A percentile compares a stretch with the other conserved stretches of the same genome.
Evolutionary conservation across 2,329 filamentous ascomycete genomes (phyloP).

Genomic region (Biscogniauxia sp.): DNA sequence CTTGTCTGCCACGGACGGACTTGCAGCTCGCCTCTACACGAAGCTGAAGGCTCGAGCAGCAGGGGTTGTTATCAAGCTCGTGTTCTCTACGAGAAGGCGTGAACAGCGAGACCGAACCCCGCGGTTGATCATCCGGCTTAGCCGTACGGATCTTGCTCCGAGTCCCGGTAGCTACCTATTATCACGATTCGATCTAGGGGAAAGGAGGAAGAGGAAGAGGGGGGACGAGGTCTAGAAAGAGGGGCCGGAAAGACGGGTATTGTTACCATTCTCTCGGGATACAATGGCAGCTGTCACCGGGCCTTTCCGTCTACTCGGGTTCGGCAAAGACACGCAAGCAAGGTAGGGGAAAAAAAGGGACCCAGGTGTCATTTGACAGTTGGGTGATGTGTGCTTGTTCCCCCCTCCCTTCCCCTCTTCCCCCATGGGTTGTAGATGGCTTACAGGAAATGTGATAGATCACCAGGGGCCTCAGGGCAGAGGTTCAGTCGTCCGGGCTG

Average conservation of each 20-base stretch:
- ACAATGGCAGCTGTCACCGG: constrained; percentile 13
- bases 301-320: constrained; percentile 11
- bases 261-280: background rate
- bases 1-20: constrained; percentile 6
- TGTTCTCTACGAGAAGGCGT: too few relatives aligned
- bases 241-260: background rate
- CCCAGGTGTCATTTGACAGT: background rate
- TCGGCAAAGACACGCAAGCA: constrained; percentile 12
- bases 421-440: background rate
- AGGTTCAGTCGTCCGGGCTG: background rate
- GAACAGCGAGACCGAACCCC: too few relatives aligned
- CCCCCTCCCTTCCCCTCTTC: background rate
- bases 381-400: constrained; percentile 8
- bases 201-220: background rate
- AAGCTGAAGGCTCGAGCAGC: background rate
- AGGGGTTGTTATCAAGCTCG: too few relatives aligned
- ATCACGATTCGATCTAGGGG: background rate
- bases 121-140: background rate
- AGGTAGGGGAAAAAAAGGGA: constrained; percentile 9
- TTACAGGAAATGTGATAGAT: constrained; percentile 7
- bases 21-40: background rate
- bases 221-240: background rate
- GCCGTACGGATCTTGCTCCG: background rate
- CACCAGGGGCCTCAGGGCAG: background rate
- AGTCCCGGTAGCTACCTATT: background rate